Conservation (phyloP, 768 basidiomycete species). For the Tulasnella sp. region DNA sequence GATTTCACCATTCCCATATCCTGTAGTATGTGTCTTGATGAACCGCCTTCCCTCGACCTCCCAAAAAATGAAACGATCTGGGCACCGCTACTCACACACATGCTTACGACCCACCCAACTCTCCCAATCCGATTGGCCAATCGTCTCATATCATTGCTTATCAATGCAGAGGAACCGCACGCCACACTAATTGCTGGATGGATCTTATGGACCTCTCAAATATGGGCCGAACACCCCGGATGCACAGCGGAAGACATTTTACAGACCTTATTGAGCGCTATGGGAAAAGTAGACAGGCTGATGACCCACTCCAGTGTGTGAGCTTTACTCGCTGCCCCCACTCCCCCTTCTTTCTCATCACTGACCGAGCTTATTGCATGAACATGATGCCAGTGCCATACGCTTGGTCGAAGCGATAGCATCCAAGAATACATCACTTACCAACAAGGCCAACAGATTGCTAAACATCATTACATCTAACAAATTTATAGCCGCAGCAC, state of each 20-base stretch:
- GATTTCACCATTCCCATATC: too few species aligned
- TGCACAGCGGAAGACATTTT: slow-evolving; percentile 24
- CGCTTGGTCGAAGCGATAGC: not conserved
- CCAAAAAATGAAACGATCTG: slow-evolving; percentile 51
- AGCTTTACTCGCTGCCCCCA: too few species aligned
- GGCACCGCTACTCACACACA: slow-evolving; percentile 49
- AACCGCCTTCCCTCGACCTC: slow-evolving; percentile 32
- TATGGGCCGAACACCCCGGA: slow-evolving; percentile 24
- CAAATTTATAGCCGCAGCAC: too few species aligned
- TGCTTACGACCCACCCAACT: slow-evolving; percentile 44
- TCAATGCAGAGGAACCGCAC: slow-evolving; percentile 31
- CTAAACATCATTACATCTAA: too few species aligned
- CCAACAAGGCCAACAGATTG: not conserved
- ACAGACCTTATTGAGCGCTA: not conserved
- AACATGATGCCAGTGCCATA: not conserved
- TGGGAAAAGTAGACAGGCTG: not conserved
- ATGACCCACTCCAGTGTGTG: too few species aligned
- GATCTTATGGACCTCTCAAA: slow-evolving; percentile 49
- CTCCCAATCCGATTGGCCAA: slow-evolving; percentile 41
- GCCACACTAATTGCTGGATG: slow-evolving; percentile 55
- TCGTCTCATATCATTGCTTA: slow-evolving; percentile 30
- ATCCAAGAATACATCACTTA: not conserved
- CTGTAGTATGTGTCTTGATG: slow-evolving; percentile 41
- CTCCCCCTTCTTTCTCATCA: too few species aligned
- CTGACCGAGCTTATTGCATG: too few species aligned